Evolutionary conservation across 306 rosid genomes (phyloP).

Genomic region (Cyamopsis tetragonoloba): DNA sequence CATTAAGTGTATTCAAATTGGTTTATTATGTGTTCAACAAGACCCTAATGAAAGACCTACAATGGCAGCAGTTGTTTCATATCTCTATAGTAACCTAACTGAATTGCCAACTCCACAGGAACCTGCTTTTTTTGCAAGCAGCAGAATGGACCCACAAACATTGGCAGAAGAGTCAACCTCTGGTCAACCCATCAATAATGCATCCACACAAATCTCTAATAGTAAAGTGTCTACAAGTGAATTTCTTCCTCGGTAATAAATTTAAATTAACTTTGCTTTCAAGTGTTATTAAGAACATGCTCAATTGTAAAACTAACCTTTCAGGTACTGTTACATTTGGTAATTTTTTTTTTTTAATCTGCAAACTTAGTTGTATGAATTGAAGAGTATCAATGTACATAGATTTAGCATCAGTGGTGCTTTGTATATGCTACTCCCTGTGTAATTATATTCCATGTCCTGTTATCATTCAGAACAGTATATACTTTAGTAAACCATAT

Average conservation of each 20-base stretch:
- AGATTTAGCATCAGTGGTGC: no score
- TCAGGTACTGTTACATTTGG: no score
- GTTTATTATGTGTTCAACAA: constrained; percentile 45
- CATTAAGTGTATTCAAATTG: constrained; percentile 33
- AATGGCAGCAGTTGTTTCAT: constrained; percentile 29
- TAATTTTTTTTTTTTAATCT: no score
- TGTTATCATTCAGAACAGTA: no score
- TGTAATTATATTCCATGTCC: no score
- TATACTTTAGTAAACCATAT: no score
- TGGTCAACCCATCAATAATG: neutral
- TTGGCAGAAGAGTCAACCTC: neutral
- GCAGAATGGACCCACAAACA: neutral
- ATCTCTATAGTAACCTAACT: constrained; percentile 1
- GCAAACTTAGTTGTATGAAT: no score
- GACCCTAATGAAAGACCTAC: constrained; percentile 38
- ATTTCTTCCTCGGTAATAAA: constrained; percentile 1
- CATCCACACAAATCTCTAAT: neutral
- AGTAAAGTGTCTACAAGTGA: neutral
- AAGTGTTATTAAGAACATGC: no score
- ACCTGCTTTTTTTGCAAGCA: constrained; percentile 21
- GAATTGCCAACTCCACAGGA: constrained; percentile 34
- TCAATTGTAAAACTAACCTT: no score
- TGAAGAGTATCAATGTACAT: no score
- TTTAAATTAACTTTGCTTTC: no score
- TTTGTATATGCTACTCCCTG: no score